Conservation (phyloP, 2,329 filamentous ascomycete species). For the Mycogone perniciosa region DNA sequence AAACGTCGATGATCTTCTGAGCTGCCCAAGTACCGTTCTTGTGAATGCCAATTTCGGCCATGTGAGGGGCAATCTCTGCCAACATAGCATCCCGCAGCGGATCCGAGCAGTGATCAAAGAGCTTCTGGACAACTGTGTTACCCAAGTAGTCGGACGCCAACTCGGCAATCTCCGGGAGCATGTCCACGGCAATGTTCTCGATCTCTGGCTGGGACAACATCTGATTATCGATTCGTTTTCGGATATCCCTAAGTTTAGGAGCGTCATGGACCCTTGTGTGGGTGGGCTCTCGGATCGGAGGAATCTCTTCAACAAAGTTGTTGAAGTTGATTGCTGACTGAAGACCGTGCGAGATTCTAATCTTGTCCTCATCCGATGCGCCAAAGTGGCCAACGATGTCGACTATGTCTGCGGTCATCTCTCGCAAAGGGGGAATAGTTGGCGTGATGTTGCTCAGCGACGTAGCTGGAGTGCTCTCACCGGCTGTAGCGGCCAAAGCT, state of each 20-base stretch:
- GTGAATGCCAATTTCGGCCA: slow-evolving; percentile 95
- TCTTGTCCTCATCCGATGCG: slow-evolving; percentile 70
- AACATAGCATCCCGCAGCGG: slow-evolving; percentile 88
- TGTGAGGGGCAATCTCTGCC: slow-evolving; percentile 75
- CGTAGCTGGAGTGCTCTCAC: slow-evolving; percentile 31
- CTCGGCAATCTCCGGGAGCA: slow-evolving; percentile 95
- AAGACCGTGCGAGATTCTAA: slow-evolving; percentile 65
- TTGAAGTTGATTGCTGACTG: slow-evolving; percentile 71
- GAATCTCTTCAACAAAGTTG: slow-evolving; percentile 73
- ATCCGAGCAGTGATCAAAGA: slow-evolving; percentile 95
- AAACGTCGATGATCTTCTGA: slow-evolving; percentile 98
- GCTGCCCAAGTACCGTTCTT: slow-evolving; percentile 99
- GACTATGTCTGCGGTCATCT: slow-evolving; percentile 77
- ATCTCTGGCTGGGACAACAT: slow-evolving; percentile 80
- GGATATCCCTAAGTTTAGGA: slow-evolving; percentile 87
- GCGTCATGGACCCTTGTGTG: slow-evolving; percentile 89
- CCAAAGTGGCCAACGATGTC: slow-evolving; percentile 86
- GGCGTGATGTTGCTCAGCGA: slow-evolving; percentile 41
- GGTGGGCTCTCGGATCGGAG: slow-evolving; percentile 79
- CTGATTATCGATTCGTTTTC: slow-evolving; percentile 96
- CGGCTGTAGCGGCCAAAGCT: slow-evolving; percentile 24
- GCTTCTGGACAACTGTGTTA: slow-evolving; percentile 98
- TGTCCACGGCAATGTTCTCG: slow-evolving; percentile 83
- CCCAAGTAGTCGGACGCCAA: slow-evolving; percentile 92
- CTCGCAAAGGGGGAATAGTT: slow-evolving; percentile 64